Evolutionary conservation across 495 filamentous ascomycete species (phyloP).

Genomic region (Aspergillus saccharolyticus): DNA sequence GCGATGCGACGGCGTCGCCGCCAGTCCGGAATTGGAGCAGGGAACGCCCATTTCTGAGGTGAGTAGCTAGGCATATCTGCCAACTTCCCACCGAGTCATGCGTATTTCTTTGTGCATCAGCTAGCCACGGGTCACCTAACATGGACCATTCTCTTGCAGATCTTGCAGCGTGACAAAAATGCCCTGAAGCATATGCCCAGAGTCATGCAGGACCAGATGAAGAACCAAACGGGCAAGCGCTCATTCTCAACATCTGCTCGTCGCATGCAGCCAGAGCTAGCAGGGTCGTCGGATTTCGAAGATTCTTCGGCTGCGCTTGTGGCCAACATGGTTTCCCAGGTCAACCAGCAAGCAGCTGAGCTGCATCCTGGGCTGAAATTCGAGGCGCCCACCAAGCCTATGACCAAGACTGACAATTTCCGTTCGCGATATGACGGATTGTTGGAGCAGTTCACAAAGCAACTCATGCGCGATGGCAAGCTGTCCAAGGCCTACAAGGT

Average conservation of each 20-base stretch:
- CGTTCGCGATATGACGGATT: slow-evolving; percentile 77
- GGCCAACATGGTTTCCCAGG: slow-evolving; percentile 35
- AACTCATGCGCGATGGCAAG: slow-evolving; percentile 88
- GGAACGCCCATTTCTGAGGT: slow-evolving; percentile 64
- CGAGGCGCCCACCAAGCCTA: slow-evolving; percentile 55
- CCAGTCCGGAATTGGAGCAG: slow-evolving; percentile 59
- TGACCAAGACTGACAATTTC: slow-evolving; percentile 57
- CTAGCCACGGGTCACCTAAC: no score
- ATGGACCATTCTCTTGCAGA: slow-evolving; percentile 37
- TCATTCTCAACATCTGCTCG: slow-evolving; percentile 55
- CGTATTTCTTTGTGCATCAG: background rate
- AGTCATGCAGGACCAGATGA: slow-evolving; percentile 57
- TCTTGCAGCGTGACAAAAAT: slow-evolving; percentile 59
- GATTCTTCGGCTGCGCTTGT: slow-evolving; percentile 33
- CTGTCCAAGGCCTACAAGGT: slow-evolving; percentile 77
- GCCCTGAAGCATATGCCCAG: slow-evolving; percentile 61
- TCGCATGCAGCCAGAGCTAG: slow-evolving; percentile 26
- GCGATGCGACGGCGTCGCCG: slow-evolving; percentile 38
- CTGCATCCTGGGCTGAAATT: slow-evolving; percentile 63
- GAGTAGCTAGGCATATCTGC: slow-evolving; percentile 15
- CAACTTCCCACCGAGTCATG: background rate
- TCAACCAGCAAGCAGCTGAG: slow-evolving; percentile 29
- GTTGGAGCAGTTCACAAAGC: slow-evolving; percentile 78
- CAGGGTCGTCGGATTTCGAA: slow-evolving; percentile 14
- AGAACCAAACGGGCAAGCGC: slow-evolving; percentile 43